Base-by-base conservation (phyloP, 306 rosid genomes). In the Acacia melanoxylon region DNA sequence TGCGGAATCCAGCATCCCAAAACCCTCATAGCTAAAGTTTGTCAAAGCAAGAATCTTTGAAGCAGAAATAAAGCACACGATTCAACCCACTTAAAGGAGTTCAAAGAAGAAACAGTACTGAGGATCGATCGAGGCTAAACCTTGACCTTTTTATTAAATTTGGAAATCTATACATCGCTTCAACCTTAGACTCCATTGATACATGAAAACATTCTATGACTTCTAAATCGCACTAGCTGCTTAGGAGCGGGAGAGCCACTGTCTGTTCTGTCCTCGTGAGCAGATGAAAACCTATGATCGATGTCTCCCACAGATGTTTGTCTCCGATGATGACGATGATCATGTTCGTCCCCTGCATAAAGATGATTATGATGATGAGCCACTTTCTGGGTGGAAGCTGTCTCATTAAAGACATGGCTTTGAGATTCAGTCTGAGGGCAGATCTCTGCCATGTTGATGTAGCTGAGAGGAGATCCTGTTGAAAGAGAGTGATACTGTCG, bases 401-500 rank as follows among this genome's bases (percentile, higher is more conserved):
- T 68, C 59, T 78, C 31, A 37, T 45, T 45, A 2, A 10, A 33
- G 15, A 15, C 66, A 11, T 46, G 49, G 5, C 56, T 71, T 13
- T 44, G 74, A 40, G 42, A 63, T 22, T 67, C 83, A 68, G 6
- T 35, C 45, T 52, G 78, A 75, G 69, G 78, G 37, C 25, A 74
- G 33, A 80, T 62, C 6, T 83, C 81, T 10, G 17, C n/a, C 66
- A 82, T 71, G 83, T 24, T 69, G 59, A 67, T 65, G 72, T 79
- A 33, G 66, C 51, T 40, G 3, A 33, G 22, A 58, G 80, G 54
- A 78, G 74, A 69, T 16, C 76, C 85, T 9, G 91, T 62, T 3
- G 91, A 85, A 56, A 87, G 86, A 82, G 83, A 79, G 11, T 72
- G 33, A 6, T 87, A 87, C 40, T 79, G 76, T 37, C 59, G 78